Conservation (phyloP, 495 filamentous ascomycete genomes). For the Halenospora varia region DNA sequence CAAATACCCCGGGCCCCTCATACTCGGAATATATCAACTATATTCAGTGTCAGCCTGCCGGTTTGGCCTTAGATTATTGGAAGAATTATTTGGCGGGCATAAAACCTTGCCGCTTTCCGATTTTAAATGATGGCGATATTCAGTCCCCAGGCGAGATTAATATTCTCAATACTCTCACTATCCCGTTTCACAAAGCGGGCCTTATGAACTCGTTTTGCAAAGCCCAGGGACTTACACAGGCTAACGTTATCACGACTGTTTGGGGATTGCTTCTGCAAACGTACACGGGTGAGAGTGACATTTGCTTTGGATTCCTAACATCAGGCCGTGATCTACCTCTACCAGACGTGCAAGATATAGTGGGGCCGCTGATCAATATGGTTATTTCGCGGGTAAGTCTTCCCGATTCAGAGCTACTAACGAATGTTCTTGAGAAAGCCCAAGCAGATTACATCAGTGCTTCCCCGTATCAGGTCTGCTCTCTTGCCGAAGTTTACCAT, state of each 20-base stretch:
- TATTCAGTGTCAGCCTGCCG: neutral
- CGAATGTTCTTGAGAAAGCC: slow-evolving; percentile 15
- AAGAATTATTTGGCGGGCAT: neutral
- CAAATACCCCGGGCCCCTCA: neutral
- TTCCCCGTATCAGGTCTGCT: slow-evolving; percentile 27
- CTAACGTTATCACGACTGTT: slow-evolving; percentile 32
- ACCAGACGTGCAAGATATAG: slow-evolving; percentile 21
- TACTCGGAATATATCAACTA: neutral
- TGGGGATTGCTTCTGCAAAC: slow-evolving; percentile 52
- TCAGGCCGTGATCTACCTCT: slow-evolving; percentile 13
- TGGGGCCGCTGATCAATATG: slow-evolving; percentile 14
- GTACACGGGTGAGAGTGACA: slow-evolving; percentile 46
- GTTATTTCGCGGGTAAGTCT: neutral
- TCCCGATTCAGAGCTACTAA: neutral
- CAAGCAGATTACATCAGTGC: slow-evolving; percentile 1
- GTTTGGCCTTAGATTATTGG: neutral
- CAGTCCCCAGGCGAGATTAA: neutral
- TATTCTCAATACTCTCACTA: neutral
- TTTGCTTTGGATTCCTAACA: slow-evolving; percentile 47
- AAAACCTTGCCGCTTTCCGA: neutral
- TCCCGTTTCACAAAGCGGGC: neutral
- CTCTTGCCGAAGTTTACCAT: neutral
- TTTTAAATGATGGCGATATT: neutral
- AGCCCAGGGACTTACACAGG: neutral
- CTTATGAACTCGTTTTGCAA: neutral